Base-by-base conservation (phyloP, 2,329 filamentous ascomycete genomes). In the Alternaria gansuensis region DNA sequence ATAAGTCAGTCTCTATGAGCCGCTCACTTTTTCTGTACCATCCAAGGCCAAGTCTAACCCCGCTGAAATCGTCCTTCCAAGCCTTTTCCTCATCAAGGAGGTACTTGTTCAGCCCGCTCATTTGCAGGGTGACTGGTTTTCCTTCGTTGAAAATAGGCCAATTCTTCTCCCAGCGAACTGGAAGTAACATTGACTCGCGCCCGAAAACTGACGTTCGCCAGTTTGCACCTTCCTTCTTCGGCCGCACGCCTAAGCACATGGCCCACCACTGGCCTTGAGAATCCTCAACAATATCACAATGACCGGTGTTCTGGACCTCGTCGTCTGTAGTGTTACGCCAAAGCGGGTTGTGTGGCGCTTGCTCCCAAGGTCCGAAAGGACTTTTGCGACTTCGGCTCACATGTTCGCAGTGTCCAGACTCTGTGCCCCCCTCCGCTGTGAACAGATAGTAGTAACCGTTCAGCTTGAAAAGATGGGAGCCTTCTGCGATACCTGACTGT, bases 81-180 rank as follows among this genome's bases (percentile, higher is more conserved):
- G 28, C 37, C 43, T 57, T 64, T n/a, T 55, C n/a, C 14, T 59
- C 56, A 14, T 59, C 49, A 31, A 65, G 5, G 13, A 57, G 13
- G 54, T 53, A 50, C 34, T 29, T 40, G 40, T 49, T 26, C 14
- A 54, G 62, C 7, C 77, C 79, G 51, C 74, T 52, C 5, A 82
- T 77, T 0, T 59, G 46, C 23, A 74, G 45, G 6, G 76, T 71
- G 26, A 84, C 77, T 53, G 81, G 81, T 11, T 76, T 75, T 0
- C 82, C 81, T 0, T 75, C 69, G 51, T 85, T 84, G 57, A 85
- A 79, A 0, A 84, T 67, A 0, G 83, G 83, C 83, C 83, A 85
- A 58, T 82, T 80, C 40, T 84, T 72, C 8, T 78, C 69, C 83
- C 83, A 86, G 5, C 80, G 75, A 0, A 85, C 76, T 0, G 79